Conservation (phyloP, 495 filamentous ascomycete genomes). For the Hyaloscypha variabilis region DNA sequence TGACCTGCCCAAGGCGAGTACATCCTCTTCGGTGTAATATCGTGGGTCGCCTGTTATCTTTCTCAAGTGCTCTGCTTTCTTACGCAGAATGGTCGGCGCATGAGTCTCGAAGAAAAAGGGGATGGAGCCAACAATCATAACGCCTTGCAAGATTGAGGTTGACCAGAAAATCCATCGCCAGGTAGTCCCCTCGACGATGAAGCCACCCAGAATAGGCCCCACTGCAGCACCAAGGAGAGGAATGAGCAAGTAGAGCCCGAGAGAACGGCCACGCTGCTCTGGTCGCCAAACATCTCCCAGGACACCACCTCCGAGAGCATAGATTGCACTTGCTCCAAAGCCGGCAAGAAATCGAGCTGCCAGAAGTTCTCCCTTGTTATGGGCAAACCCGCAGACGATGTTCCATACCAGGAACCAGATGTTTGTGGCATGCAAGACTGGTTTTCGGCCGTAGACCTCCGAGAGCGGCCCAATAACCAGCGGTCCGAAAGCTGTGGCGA, state of each 20-base stretch:
- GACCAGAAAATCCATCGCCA: constrained; percentile 91
- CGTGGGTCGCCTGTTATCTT: constrained; percentile 58
- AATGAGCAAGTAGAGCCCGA: constrained; percentile 76
- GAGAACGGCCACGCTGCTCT: constrained; percentile 77
- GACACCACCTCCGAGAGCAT: constrained; percentile 56
- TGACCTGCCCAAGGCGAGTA: constrained; percentile 48
- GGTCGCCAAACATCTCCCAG: constrained; percentile 76
- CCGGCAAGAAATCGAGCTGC: constrained; percentile 60
- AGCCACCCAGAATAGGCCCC: constrained; percentile 75
- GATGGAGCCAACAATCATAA: constrained; percentile 62
- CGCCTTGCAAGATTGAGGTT: constrained; percentile 70
- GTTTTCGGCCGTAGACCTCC: constrained; percentile 58
- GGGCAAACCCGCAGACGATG: constrained; percentile 52
- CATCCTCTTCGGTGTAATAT: constrained; percentile 59
- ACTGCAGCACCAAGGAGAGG: constrained; percentile 77
- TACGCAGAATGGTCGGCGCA: constrained; percentile 67
- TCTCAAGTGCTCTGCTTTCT: constrained; percentile 64
- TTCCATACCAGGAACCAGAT: constrained; percentile 60
- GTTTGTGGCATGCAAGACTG: constrained; percentile 51
- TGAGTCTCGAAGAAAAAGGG: constrained; percentile 75
- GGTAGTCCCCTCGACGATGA: constrained; percentile 61
- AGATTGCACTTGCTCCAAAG: constrained; percentile 54
- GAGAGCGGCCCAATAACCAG: constrained; percentile 58
- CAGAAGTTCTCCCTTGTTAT: constrained; percentile 55
- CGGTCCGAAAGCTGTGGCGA: constrained; percentile 67